phyloP scores from a whole-genome alignment of 2,329 filamentous ascomycete genomes.

The Harringtonia aguacate region DNA sequence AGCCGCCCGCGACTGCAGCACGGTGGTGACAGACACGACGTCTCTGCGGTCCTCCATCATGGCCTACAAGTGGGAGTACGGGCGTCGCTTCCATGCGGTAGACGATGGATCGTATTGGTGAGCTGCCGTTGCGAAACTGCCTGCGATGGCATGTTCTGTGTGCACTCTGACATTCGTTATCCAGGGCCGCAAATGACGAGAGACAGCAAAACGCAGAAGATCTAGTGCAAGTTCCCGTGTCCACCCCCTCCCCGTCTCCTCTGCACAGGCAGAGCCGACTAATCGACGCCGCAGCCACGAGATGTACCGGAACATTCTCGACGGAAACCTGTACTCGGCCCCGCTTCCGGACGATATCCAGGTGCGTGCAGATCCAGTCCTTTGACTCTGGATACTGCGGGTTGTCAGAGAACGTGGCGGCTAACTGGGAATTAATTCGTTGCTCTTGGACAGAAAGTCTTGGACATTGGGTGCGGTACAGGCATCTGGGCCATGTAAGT shows the following conservation, averaged over 20 bases:
- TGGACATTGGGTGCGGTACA: slow-evolving; percentile 41
- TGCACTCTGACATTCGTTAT: too few relatives aligned
- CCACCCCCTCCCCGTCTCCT: too few relatives aligned
- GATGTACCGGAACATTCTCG: slow-evolving; percentile 28
- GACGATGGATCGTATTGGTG: slow-evolving; percentile 4
- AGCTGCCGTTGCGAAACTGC: slow-evolving; percentile 22
- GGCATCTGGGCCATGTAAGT: slow-evolving; percentile 32
- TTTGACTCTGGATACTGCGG: background rate
- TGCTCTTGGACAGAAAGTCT: slow-evolving; percentile 17
- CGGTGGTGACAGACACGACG: too few relatives aligned
- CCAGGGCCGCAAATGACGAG: slow-evolving; percentile 30
- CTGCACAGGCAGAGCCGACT: too few relatives aligned
- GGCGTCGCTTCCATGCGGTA: slow-evolving; percentile 2
- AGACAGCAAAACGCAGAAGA: slow-evolving; percentile 35
- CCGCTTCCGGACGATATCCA: slow-evolving; percentile 19
- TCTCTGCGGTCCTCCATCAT: slow-evolving; percentile 5
- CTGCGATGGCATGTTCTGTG: too few relatives aligned
- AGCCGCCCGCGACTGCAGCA: too few relatives aligned
- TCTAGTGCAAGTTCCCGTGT: slow-evolving; percentile 24
- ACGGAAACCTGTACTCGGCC: slow-evolving; percentile 27
- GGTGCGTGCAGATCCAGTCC: background rate
- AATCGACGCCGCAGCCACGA: too few relatives aligned
- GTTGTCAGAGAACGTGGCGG: background rate
- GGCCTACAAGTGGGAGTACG: slow-evolving; percentile 7
- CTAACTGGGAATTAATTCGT: background rate